phyloP scores from a whole-genome alignment of 306 rosid species.

The Potentilla sterilis region DNA sequence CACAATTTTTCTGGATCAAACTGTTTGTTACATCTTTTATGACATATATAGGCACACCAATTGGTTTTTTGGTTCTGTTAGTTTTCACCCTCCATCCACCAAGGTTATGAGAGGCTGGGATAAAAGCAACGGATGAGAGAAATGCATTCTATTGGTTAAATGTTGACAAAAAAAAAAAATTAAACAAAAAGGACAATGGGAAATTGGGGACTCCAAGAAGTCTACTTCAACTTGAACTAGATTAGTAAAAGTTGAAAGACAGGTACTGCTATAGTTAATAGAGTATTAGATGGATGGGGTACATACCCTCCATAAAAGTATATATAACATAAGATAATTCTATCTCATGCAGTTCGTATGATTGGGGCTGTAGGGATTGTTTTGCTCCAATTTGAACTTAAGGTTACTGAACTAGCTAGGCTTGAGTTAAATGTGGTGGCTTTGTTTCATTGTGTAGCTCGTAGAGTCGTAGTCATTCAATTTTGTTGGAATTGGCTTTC shows the following conservation, averaged over 20 bases:
- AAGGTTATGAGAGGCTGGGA: not conserved
- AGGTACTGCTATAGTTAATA: not conserved
- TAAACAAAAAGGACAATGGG: not conserved
- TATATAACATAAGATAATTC: not conserved
- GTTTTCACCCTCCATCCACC: not conserved
- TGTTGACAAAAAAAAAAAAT: not conserved
- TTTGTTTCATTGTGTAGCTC: not conserved
- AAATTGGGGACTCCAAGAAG: not conserved
- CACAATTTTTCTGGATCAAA: not conserved
- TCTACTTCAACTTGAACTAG: not conserved
- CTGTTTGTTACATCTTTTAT: not conserved
- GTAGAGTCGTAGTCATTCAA: not conserved
- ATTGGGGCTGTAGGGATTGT: not conserved
- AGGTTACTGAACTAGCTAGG: constrained; percentile 1
- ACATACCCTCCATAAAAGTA: not conserved
- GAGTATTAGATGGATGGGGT: not conserved
- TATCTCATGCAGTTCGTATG: not conserved
- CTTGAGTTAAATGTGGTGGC: not conserved
- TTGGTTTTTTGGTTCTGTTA: too few relatives aligned
- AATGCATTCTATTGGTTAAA: not conserved
- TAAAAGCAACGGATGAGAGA: not conserved
- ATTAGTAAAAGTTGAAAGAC: not conserved
- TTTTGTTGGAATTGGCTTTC: not conserved
- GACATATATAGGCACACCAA: not conserved
- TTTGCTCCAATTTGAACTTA: not conserved